These are phyloP conservation scores for Gentiana straminea DNA, from an alignment of 257 asterid species.

Conservation along the genomic window DNA sequence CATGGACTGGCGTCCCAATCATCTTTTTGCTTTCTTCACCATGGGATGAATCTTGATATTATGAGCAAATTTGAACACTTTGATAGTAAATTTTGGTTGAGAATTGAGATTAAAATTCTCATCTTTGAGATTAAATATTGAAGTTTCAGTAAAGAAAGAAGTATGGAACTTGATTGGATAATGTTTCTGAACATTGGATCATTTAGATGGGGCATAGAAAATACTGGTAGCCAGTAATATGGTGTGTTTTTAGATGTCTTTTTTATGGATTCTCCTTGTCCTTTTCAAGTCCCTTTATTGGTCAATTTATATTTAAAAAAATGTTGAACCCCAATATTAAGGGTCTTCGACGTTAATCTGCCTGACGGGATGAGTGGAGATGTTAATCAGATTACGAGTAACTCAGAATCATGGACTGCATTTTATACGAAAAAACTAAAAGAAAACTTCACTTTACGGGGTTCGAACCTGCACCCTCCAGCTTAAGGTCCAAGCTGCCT, in stretches of 20 bases:
- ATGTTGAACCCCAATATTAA: no score
- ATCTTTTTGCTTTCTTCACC: slow-evolving; percentile 25
- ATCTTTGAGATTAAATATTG: background rate
- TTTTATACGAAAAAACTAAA: no score
- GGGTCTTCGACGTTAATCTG: no score
- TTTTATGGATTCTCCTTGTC: background rate
- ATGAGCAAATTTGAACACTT: background rate
- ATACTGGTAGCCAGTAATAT: slow-evolving; percentile 22
- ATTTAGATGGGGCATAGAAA: slow-evolving; percentile 10
- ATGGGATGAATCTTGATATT: slow-evolving; percentile 8
- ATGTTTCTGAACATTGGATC: slow-evolving; percentile 25
- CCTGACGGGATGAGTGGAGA: no score
- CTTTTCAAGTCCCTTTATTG: background rate
- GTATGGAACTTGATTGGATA: slow-evolving; percentile 37
- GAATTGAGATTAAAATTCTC: background rate
- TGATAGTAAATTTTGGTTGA: background rate
- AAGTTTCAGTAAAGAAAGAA: background rate
- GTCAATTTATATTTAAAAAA: background rate
- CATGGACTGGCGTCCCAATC: slow-evolving; percentile 54
- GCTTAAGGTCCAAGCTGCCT: no score
- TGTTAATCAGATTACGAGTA: no score
- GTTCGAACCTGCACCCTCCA: no score
- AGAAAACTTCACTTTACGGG: no score
- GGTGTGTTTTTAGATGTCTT: background rate
- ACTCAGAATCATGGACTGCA: no score